phyloP scores from a whole-genome alignment of 352 stramenopile genomes.

The Phytopythium chamaehyphon region DNA sequence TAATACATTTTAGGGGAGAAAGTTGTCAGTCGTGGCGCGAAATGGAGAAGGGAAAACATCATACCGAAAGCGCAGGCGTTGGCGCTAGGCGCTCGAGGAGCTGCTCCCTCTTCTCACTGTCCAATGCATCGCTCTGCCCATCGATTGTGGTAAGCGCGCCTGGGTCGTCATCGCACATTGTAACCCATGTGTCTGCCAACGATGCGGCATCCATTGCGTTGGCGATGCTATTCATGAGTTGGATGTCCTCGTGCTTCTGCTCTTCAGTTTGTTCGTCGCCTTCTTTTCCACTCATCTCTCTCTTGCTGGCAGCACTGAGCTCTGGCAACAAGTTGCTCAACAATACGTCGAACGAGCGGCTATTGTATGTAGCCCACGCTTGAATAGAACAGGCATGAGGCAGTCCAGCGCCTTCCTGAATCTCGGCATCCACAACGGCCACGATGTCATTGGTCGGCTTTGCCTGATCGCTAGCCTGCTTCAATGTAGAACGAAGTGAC shows the following conservation, averaged over 20 bases:
- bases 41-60: too few species aligned
- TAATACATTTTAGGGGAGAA: too few species aligned
- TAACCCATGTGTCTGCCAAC: slow-evolving; percentile 39
- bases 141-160: not conserved
- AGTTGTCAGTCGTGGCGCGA: too few species aligned
- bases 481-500: not conserved
- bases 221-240: slow-evolving; percentile 37
- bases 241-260: slow-evolving; percentile 33
- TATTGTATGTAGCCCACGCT: slow-evolving; percentile 41
- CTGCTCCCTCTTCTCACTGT: slow-evolving; percentile 3
- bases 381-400: slow-evolving; percentile 15
- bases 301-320: slow-evolving; percentile 17
- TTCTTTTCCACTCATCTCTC: slow-evolving; percentile 6
- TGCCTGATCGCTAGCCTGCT: not conserved
- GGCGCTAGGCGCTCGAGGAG: not conserved
- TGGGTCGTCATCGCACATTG: not conserved
- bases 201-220: slow-evolving; percentile 47
- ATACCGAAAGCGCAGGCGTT: slow-evolving; percentile 3
- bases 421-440: not conserved
- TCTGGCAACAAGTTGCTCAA: slow-evolving; percentile 52
- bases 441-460: too few species aligned
- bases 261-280: slow-evolving; percentile 30
- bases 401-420: not conserved
- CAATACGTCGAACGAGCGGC: slow-evolving; percentile 53
- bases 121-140: not conserved